Evolutionary conservation across 2,329 filamentous ascomycete genomes (phyloP), one percentile per base, ranked within the genome.

Genomic region (Xylaria sp.): DNA sequence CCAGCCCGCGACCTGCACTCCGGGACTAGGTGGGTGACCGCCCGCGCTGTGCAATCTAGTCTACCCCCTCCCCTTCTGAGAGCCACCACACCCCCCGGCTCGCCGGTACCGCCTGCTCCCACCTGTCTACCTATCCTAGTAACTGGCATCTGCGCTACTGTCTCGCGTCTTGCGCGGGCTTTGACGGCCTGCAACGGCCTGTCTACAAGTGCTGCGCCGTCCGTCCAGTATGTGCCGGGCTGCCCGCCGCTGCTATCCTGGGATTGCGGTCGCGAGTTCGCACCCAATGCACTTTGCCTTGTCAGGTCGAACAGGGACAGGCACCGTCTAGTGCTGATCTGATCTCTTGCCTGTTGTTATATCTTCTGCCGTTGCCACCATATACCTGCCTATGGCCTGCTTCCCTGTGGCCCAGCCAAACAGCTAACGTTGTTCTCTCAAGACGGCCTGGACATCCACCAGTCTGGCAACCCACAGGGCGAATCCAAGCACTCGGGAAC

Each of bases 401-500:
- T 49, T 56, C 43, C 54, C 33, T 13, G 37, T 47, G 51, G 31
- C 47, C 59, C 41, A 54, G 58, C 63, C 67, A 64, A 65, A 56
- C 41, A 54, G 58, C 63, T 68, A 64, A 65, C 61, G 27, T 58
- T 41, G 44, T 54, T 43, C 44, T 66, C 58, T 62, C 41, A 67
- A 65, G 64, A 66, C 65, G 53, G 62, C 63, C 66, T 61, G 56
- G 56, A 64, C 67, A 70, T 65, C 70, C 70, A 66, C 70, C 70
- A 67, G 62, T 67, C 62, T 68, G 69, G 70, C 65, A 71, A 68
- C 70, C 66, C 63, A 63, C 64, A 73, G 65, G 67, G 67, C 58
- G 64, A 71, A 73, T 67, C 71, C 71, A 73, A 72, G 64, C 70
- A 67, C 67, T 73, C 70, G 71, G 71, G 68, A 73, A 65, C 65